Base-by-base conservation (phyloP, 768 basidiomycete genomes). In the Lactarius indigo region DNA sequence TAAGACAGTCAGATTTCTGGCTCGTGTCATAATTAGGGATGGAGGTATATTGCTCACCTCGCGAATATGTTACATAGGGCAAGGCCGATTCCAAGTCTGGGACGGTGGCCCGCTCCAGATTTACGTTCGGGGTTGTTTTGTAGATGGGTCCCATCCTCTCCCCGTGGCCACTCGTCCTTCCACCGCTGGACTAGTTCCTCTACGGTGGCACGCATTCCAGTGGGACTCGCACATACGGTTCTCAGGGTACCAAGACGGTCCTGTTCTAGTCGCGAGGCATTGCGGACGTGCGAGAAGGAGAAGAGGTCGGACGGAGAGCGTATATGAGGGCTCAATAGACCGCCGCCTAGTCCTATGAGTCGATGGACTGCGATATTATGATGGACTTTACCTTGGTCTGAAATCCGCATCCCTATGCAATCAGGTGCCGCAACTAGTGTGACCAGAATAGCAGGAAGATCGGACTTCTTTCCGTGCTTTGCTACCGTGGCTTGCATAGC, bases 1-100 rank as follows among this genome's bases (percentile, higher is more conserved):
- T 92, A 69, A 6, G 39, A 54, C 1, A 23, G 30, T 52, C 47
- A 3, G 23, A 2, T 26, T 41, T 62, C 31, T 41, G 17, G 20
- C 33, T 13, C 17, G 44, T 3, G n/a, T 57, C 6, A 30, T 28
- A 59, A 63, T 28, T 13, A 41, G 47, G 10, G 15, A 31, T 54
- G 65, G 68, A 60, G 52, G 18, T 31, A 57, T 20, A 44, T 31
- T n/a, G 39, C 85, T 65, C 71, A 91, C 84, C 87, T 92, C 65
- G 92, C 87, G 75, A 87, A 94, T 41, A 94, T 93, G 72, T 92
- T 89, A 74, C 92, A 91, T 91, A 94, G 92, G 0, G 92, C 91
- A 23, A 94, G 77, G 6, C 92, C 92, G 55, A 94, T 87, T 2
- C 92, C 92, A 64, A 94, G 89, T 52, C 84, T 81, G 55, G 84